phyloP scores from a whole-genome alignment of 106 monocot species.

The Agapanthus africanus region DNA sequence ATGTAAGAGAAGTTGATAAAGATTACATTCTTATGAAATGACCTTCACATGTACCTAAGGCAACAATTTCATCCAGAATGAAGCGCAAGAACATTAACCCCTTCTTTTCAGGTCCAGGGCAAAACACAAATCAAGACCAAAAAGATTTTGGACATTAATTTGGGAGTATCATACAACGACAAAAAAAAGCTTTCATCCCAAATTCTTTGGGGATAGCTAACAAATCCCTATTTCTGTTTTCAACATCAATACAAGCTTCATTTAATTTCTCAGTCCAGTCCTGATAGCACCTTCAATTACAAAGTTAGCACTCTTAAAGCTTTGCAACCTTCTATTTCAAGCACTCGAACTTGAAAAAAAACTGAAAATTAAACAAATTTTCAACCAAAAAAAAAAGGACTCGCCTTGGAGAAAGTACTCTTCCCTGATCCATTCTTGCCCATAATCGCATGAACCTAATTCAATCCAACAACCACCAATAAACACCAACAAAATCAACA shows the following conservation, averaged over 20 bases:
- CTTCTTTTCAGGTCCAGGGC: neutral
- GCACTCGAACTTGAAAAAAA: neutral
- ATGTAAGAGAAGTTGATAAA: neutral
- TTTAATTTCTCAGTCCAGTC: too few species aligned
- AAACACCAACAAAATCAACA: neutral
- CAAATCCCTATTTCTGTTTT: too few species aligned
- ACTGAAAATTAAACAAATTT: neutral
- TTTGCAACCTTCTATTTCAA: neutral
- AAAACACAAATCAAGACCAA: neutral
- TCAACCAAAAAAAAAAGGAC: neutral
- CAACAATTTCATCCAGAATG: neutral
- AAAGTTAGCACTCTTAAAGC: too few species aligned
- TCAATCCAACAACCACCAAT: slow-evolving; percentile 1
- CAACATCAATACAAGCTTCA: too few species aligned
- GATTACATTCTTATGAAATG: neutral
- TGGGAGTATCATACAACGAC: neutral
- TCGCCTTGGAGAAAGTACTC: slow-evolving; percentile 86
- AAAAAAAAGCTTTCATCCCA: neutral
- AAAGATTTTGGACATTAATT: neutral
- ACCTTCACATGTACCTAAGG: neutral
- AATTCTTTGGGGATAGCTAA: neutral
- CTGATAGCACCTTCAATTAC: too few species aligned
- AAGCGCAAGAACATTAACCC: neutral
- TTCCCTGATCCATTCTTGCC: slow-evolving; percentile 98
- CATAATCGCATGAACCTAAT: slow-evolving; percentile 90